Conservation (phyloP, 345 rosid genomes). For the Boechera divaricarpa region DNA sequence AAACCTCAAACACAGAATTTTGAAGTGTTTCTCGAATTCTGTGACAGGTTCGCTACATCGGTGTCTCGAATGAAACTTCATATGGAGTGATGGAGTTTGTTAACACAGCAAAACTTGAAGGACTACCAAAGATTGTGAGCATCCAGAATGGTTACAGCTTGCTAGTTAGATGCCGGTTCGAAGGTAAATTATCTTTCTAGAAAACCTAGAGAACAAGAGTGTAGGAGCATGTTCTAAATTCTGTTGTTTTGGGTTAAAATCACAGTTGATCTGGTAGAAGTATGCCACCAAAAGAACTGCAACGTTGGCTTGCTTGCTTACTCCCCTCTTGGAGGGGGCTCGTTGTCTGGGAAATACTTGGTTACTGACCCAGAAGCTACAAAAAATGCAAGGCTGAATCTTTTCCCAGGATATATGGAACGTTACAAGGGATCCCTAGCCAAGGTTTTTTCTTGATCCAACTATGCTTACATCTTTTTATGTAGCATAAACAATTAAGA, state of each 20-base stretch:
- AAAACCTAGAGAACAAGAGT: background rate
- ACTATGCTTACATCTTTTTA: conserved; percentile 4
- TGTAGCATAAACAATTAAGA: background rate
- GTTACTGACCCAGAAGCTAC: conserved; percentile 65
- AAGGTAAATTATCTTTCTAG: conserved; percentile 49
- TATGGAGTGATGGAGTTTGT: conserved; percentile 97
- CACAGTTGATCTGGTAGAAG: conserved; percentile 91
- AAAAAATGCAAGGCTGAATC: conserved; percentile 73
- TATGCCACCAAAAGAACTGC: conserved; percentile 85
- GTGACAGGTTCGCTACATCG: conserved; percentile 78
- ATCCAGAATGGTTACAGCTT: conserved; percentile 90
- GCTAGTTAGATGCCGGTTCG: conserved; percentile 66
- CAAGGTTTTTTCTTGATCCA: conserved; percentile 55
- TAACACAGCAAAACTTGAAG: conserved; percentile 78
- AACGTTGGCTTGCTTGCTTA: conserved; percentile 84
- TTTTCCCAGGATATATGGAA: conserved; percentile 91
- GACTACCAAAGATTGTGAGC: conserved; percentile 88
- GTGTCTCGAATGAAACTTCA: conserved; percentile 91
- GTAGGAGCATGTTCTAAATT: conserved; percentile 9
- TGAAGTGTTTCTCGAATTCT: background rate
- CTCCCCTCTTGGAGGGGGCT: conserved; percentile 84
- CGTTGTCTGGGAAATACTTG: conserved; percentile 77
- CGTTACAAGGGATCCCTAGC: conserved; percentile 72
- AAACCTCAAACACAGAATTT: conserved; percentile 1
- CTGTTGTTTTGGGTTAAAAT: conserved; percentile 17